These are phyloP conservation scores for Ceratocystis eucalypticola DNA, from an alignment of 2,329 filamentous ascomycete genomes.

Conservation along the genomic window DNA sequence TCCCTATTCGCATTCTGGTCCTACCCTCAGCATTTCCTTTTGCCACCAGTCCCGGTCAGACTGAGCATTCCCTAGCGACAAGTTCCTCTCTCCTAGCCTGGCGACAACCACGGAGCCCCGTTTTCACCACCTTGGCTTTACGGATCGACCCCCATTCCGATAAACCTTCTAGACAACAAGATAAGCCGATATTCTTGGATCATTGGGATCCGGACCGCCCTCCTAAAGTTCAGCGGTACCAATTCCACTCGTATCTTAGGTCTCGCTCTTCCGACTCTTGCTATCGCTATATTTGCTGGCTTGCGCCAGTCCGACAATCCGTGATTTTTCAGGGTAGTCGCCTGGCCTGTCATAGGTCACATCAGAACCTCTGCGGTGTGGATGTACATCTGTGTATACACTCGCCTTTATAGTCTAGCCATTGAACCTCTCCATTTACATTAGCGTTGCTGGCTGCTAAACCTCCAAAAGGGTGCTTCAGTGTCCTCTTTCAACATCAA, in stretches of 20 bases:
- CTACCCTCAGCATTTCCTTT: not conserved
- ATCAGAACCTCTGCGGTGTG: not conserved
- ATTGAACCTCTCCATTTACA: not conserved
- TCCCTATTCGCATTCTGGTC: not conserved
- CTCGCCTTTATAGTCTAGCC: not conserved
- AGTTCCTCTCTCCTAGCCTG: not conserved
- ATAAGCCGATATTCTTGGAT: not conserved
- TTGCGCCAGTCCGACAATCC: not conserved
- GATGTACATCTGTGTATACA: not conserved
- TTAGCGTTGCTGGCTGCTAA: not conserved
- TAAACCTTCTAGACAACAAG: not conserved
- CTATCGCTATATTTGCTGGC: not conserved
- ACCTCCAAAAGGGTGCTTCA: not conserved
- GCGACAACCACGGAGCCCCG: not conserved
- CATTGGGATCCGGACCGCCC: not conserved
- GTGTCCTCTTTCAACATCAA: not conserved
- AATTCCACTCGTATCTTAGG: not conserved
- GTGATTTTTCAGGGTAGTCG: not conserved
- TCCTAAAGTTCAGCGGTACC: not conserved
- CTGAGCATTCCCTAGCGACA: not conserved
- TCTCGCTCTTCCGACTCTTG: not conserved
- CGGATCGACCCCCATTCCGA: not conserved
- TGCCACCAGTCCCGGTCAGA: not conserved
- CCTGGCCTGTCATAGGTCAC: not conserved
- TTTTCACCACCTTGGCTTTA: slow-evolving; percentile 1